Evolutionary conservation across 2,329 filamentous ascomycete species (phyloP).

Genomic region (Pochonia chlamydosporia): DNA sequence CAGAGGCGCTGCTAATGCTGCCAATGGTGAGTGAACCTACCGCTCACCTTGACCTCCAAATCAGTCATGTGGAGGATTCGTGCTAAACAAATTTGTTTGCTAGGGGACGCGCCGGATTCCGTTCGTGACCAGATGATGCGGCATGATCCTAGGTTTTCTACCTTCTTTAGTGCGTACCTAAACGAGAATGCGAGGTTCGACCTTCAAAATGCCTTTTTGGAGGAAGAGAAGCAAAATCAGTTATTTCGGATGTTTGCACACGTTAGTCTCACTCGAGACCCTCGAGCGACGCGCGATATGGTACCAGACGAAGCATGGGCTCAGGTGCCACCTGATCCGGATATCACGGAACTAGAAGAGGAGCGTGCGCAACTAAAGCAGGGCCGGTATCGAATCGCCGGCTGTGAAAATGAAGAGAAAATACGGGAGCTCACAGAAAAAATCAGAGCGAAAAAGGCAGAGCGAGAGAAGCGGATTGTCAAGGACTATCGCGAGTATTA

Average conservation of each 20-base stretch:
- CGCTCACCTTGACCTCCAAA: too few relatives aligned
- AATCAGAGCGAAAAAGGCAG: constrained; percentile 16
- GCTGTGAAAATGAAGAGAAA: too few relatives aligned
- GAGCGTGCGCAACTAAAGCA: constrained; percentile 16
- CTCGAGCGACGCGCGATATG: constrained; percentile 19
- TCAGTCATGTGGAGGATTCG: too few relatives aligned
- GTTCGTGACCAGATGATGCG: too few relatives aligned
- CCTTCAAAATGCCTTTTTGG: too few relatives aligned
- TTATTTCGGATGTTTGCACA: too few relatives aligned
- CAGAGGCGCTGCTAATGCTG: constrained; percentile 16
- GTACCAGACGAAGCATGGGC: constrained; percentile 23
- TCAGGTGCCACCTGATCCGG: constrained; percentile 16
- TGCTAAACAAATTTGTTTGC: too few relatives aligned
- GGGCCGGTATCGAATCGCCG: constrained; percentile 18
- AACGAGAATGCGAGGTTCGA: constrained; percentile 22
- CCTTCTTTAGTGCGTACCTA: constrained; percentile 21
- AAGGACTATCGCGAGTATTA: constrained; percentile 21
- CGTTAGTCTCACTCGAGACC: too few relatives aligned
- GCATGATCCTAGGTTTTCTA: constrained; percentile 20
- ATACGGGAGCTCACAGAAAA: constrained; percentile 13
- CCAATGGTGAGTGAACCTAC: constrained; percentile 14
- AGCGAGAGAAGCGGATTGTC: constrained; percentile 12
- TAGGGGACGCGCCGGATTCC: not conserved
- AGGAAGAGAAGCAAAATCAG: too few relatives aligned
- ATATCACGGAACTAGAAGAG: constrained; percentile 18